phyloP scores from a whole-genome alignment of 2,329 filamentous ascomycete species.

The Talaromyces sp. region DNA sequence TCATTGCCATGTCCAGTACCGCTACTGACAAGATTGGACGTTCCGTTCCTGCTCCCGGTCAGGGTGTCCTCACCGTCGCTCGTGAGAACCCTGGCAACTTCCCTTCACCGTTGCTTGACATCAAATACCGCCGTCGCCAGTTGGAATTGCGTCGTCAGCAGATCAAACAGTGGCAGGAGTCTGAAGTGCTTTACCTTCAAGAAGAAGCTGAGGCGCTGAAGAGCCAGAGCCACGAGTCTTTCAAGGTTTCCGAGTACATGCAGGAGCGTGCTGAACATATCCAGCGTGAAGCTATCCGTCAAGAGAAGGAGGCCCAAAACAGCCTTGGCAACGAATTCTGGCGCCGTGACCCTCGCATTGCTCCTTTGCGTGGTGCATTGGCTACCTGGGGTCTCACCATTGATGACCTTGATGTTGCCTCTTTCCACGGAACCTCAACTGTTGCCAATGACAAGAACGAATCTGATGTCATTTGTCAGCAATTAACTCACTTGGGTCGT shows the following conservation, averaged over 20 bases:
- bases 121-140: slow-evolving; percentile 94
- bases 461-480: slow-evolving; percentile 93
- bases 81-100: slow-evolving; percentile 88
- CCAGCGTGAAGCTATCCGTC: slow-evolving; percentile 77
- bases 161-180: slow-evolving; percentile 95
- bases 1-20: slow-evolving; percentile 87
- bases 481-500: slow-evolving; percentile 89
- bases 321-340: slow-evolving; percentile 98
- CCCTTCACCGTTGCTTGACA: slow-evolving; percentile 91
- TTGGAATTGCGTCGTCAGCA: slow-evolving; percentile 90
- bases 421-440: slow-evolving; percentile 98
- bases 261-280: slow-evolving; percentile 82
- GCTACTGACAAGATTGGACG: slow-evolving; percentile 99
- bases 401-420: slow-evolving; percentile 90
- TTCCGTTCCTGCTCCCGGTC: slow-evolving; percentile 90
- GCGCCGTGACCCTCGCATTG: slow-evolving; percentile 91
- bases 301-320: slow-evolving; percentile 88
- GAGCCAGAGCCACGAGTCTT: slow-evolving; percentile 63
- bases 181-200: slow-evolving; percentile 85
- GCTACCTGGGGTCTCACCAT: slow-evolving; percentile 98
- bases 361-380: slow-evolving; percentile 89
- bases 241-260: slow-evolving; percentile 80
- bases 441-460: slow-evolving; percentile 99
- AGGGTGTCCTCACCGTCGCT: slow-evolving; percentile 93
- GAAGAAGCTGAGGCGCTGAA: slow-evolving; percentile 92